phyloP scores from a whole-genome alignment of 1,284 basidiomycete genomes.

The Grifola frondosa region DNA sequence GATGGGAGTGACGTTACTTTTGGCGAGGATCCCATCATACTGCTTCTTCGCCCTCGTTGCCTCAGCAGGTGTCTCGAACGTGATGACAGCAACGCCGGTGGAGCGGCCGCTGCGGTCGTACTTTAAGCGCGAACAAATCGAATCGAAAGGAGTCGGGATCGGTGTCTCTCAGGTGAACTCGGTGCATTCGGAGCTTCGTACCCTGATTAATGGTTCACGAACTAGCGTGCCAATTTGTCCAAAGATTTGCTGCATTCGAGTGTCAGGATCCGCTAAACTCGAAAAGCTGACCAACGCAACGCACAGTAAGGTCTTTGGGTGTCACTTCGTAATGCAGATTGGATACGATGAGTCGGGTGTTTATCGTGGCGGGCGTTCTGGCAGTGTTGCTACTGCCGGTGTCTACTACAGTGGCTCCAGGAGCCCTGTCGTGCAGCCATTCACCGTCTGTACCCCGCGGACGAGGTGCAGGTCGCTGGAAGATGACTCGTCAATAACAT shows the following conservation, averaged over 20 bases:
- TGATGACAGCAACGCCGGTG: slow-evolving; percentile 78
- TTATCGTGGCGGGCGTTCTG: slow-evolving; percentile 35
- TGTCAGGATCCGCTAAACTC: slow-evolving; percentile 7
- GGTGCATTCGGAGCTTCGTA: slow-evolving; percentile 70
- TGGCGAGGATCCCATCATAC: slow-evolving; percentile 87
- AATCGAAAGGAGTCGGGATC: slow-evolving; percentile 47
- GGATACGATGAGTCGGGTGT: slow-evolving; percentile 75
- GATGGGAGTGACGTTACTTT: slow-evolving; percentile 66
- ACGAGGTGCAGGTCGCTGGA: slow-evolving; percentile 46
- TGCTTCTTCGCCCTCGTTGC: slow-evolving; percentile 85
- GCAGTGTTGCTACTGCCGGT: slow-evolving; percentile 29
- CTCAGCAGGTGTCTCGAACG: slow-evolving; percentile 79
- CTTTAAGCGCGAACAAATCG: slow-evolving; percentile 49
- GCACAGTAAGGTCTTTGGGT: slow-evolving; percentile 82
- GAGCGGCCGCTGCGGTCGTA: slow-evolving; percentile 97
- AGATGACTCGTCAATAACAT: slow-evolving; percentile 11
- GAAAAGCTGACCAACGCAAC: slow-evolving; percentile 24
- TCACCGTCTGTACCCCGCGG: slow-evolving; percentile 51
- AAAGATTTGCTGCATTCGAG: slow-evolving; percentile 73
- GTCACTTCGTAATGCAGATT: slow-evolving; percentile 95
- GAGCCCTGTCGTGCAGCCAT: slow-evolving; percentile 71
- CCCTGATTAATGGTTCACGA: slow-evolving; percentile 91
- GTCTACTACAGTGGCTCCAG: slow-evolving; percentile 39
- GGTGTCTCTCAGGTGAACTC: slow-evolving; percentile 51
- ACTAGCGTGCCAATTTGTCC: slow-evolving; percentile 89